Conservation (phyloP, 257 asterid species). For the Lycium ferocissimum region DNA sequence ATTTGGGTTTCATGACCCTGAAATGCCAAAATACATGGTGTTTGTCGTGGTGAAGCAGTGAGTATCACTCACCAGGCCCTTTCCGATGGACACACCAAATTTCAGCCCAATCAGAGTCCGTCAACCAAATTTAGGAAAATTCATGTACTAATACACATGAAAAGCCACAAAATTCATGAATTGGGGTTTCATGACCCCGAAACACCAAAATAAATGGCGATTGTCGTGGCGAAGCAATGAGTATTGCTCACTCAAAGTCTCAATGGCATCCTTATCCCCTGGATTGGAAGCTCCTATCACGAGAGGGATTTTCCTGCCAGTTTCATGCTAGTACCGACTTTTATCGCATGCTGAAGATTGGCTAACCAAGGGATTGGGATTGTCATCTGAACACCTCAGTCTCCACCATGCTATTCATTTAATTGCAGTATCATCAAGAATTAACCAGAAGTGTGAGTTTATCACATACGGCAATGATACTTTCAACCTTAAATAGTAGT, state of each 20-base stretch:
- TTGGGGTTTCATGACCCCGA: too few relatives aligned
- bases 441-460: background rate
- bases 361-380: background rate
- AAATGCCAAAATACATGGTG: too few relatives aligned
- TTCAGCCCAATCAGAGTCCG: too few relatives aligned
- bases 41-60: too few relatives aligned
- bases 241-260: background rate
- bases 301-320: background rate
- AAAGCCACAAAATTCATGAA: too few relatives aligned
- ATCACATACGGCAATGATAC: background rate
- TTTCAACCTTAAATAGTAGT: background rate
- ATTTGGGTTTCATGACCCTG: too few relatives aligned
- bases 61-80: too few relatives aligned
- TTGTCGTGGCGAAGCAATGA: too few relatives aligned
- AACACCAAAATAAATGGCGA: too few relatives aligned
- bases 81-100: too few relatives aligned
- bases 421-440: background rate
- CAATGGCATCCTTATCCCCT: background rate
- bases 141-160: too few relatives aligned
- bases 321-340: background rate
- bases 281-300: background rate
- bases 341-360: background rate
- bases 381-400: background rate
- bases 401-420: background rate
- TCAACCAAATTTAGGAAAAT: too few relatives aligned